Conservation (phyloP, 1,139 yeast genomes). For the Geotrichum fermentans region DNA sequence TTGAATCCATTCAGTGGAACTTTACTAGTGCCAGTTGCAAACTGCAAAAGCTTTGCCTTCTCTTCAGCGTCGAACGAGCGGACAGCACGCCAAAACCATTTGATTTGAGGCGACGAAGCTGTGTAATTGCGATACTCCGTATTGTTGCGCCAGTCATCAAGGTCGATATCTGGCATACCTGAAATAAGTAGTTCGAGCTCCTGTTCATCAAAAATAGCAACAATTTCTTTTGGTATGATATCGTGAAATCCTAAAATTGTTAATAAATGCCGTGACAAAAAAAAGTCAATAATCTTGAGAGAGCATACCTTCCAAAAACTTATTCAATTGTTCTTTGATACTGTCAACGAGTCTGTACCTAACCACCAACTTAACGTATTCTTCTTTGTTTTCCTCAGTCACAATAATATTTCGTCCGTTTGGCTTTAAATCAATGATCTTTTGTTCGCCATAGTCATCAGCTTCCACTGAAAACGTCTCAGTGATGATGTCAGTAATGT, state of each 20-base stretch:
- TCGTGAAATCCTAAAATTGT: conserved; percentile 68
- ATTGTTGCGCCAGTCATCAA: conserved; percentile 90
- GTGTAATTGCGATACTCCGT: conserved; percentile 80
- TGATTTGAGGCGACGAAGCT: conserved; percentile 78
- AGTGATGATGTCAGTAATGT: conserved; percentile 90
- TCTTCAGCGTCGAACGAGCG: conserved; percentile 92
- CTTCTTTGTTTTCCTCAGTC: conserved; percentile 85
- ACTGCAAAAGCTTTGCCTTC: conserved; percentile 86
- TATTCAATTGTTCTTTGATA: conserved; percentile 82
- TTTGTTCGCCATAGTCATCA: conserved; percentile 90
- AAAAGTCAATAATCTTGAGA: background rate
- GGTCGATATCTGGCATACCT: conserved; percentile 94
- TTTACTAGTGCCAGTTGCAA: conserved; percentile 95
- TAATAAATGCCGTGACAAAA: conserved; percentile 10
- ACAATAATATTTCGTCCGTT: conserved; percentile 81
- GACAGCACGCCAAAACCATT: conserved; percentile 99
- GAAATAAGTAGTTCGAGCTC: conserved; percentile 88
- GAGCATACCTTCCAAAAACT: conserved; percentile 51
- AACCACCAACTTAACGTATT: conserved; percentile 79
- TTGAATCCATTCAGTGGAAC: conserved; percentile 94
- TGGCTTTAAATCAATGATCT: conserved; percentile 70
- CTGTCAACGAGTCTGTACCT: conserved; percentile 82
- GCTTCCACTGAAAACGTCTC: conserved; percentile 93
- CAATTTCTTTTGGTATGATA: conserved; percentile 76
- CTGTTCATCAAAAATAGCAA: conserved; percentile 89